phyloP scores from a whole-genome alignment of 805 yeast genomes.

The Candida qinlingensis region DNA sequence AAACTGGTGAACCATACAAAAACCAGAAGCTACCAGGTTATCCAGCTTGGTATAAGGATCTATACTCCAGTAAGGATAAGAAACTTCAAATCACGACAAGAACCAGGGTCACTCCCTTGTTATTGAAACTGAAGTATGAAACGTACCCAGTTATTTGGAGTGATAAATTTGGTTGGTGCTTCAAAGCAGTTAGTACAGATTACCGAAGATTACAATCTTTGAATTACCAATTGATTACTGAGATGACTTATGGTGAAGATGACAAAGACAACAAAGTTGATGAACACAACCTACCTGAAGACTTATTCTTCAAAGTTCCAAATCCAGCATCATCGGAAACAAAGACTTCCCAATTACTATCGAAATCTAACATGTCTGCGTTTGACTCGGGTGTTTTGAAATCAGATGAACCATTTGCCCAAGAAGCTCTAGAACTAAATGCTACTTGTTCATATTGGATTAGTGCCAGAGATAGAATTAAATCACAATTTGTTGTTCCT shows the following conservation, averaged over 20 bases:
- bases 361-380: constrained; percentile 65
- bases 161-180: constrained; percentile 82
- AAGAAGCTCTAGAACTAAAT: constrained; percentile 71
- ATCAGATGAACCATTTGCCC: constrained; percentile 68
- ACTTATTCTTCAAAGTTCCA: constrained; percentile 63
- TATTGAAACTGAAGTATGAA: constrained; percentile 81
- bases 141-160: constrained; percentile 79
- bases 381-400: constrained; percentile 72
- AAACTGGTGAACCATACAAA: constrained; percentile 63
- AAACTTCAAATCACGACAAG: constrained; percentile 61
- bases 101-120: constrained; percentile 69
- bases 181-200: constrained; percentile 44
- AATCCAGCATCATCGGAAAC: constrained; percentile 79
- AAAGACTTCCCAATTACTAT: constrained; percentile 70
- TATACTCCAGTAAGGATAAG: constrained; percentile 34
- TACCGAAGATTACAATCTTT: constrained; percentile 27
- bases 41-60: constrained; percentile 87
- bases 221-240: constrained; percentile 27
- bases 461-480: constrained; percentile 80
- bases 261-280: constrained; percentile 4
- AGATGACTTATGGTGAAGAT: constrained; percentile 10
- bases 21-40: constrained; percentile 81
- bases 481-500: constrained; percentile 75
- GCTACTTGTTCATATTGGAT: constrained; percentile 89
- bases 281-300: constrained; percentile 9